These are phyloP conservation scores for Zygnema cylindricum DNA, from an alignment of 139 green algal genomes.

Conservation along the genomic window DNA sequence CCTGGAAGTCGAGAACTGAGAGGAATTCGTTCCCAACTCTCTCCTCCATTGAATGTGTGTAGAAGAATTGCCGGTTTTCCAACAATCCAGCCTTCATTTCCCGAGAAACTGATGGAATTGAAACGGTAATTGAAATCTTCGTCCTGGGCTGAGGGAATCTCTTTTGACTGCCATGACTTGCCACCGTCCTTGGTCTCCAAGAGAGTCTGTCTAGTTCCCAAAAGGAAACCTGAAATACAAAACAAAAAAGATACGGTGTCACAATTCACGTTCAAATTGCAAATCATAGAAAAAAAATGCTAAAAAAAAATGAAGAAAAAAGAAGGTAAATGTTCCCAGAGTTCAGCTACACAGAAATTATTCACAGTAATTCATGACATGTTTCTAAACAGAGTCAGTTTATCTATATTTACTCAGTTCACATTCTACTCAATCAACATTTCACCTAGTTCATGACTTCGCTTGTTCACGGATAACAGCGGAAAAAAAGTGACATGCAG, in stretches of 20 bases:
- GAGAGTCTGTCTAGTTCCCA: slow-evolving; percentile 95
- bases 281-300: neutral
- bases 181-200: slow-evolving; percentile 96
- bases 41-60: slow-evolving; percentile 91
- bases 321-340: too few relatives aligned
- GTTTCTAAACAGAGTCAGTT: too few relatives aligned
- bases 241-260: neutral
- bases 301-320: neutral
- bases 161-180: slow-evolving; percentile 85
- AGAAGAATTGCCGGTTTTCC: slow-evolving; percentile 98
- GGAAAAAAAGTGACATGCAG: too few relatives aligned
- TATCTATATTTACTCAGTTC: too few relatives aligned
- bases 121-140: slow-evolving; percentile 95
- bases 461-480: too few relatives aligned
- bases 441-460: too few relatives aligned
- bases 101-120: slow-evolving; percentile 93
- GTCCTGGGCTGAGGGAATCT: slow-evolving; percentile 73
- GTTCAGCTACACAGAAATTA: too few relatives aligned
- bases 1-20: slow-evolving; percentile 91
- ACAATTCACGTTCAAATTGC: slow-evolving; percentile 1
- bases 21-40: slow-evolving; percentile 94
- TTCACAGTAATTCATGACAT: too few relatives aligned
- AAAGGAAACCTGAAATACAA: slow-evolving; percentile 79
- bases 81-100: slow-evolving; percentile 97
- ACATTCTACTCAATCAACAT: too few relatives aligned